phyloP scores from a whole-genome alignment of 768 basidiomycete species.

The Calvatia gigantea region DNA sequence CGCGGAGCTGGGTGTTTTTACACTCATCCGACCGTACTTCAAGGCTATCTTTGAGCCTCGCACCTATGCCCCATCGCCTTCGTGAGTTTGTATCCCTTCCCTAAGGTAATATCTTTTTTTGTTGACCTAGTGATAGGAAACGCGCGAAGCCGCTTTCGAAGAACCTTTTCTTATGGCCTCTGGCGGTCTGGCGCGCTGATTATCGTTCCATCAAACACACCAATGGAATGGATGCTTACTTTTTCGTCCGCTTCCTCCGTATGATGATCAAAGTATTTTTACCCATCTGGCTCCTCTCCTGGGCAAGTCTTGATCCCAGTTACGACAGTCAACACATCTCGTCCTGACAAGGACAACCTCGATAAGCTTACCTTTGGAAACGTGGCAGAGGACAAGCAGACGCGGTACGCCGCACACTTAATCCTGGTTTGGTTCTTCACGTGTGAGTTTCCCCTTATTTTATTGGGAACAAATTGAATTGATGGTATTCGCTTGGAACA shows the following conservation, averaged over 20 bases:
- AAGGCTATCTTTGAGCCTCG: conserved; percentile 87
- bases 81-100: conserved; percentile 25
- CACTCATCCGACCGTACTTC: conserved; percentile 82
- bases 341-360: conserved; percentile 48
- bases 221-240: conserved; percentile 90
- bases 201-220: conserved; percentile 56
- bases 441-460: conserved; percentile 40
- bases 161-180: conserved; percentile 61
- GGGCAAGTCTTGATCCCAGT: conserved; percentile 83
- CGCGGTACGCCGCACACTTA: conserved; percentile 75
- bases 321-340: conserved; percentile 50
- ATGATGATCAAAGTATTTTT: conserved; percentile 81
- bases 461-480: not conserved
- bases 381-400: conserved; percentile 43
- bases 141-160: conserved; percentile 51
- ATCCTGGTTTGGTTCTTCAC: conserved; percentile 77
- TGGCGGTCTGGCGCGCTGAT: conserved; percentile 58
- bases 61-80: conserved; percentile 53
- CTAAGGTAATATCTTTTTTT: not conserved
- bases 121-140: conserved; percentile 37
- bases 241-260: conserved; percentile 86
- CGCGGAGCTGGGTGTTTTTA: conserved; percentile 70
- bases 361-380: conserved; percentile 83
- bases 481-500: conserved; percentile 21
- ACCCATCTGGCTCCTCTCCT: conserved; percentile 90